Evolutionary conservation across 257 asterid species (phyloP), one percentile per base, ranked within the genome.

Genomic region (Salvia hispanica): DNA sequence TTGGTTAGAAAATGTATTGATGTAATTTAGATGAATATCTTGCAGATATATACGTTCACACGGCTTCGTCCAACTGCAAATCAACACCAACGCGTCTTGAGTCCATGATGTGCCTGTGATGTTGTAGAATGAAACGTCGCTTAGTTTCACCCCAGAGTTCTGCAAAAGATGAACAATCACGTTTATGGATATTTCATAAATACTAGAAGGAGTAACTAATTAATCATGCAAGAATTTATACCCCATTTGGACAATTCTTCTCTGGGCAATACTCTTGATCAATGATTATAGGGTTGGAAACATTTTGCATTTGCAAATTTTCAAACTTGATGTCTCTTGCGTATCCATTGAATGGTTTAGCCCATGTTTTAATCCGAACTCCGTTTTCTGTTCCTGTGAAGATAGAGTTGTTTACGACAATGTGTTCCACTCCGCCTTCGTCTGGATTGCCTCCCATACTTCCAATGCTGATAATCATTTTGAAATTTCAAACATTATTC

Each of bases 351-450:
- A 42, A 12, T 4, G 62, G 43, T 6, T 56, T 56, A 1, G 62
- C 43, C 62, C 62, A 56, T 5, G 43, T 50, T 16, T 50, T 50
- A 6, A 50, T 50, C 55, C 55, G 55, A 50, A 50, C 55, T 1
- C 55, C 55, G 2, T 56, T 56, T 4, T 56, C 62, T 31, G 62
- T 56, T 9, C 2, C 6, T 33, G 43, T 33, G 7, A 56, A 56
- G 43, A 11, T 9, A 12, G 62, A 56, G 7, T 56, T 12, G 7
- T 3, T 12, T 31, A 56, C 62, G 31, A 31, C 62, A 0, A 56
- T 33, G 21, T 56, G 6, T 31, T 56, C 62, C 2, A 56, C 62
- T 56, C 62, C 62, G 11, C 3, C 10, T 56, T 56, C 62, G 3
- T 2, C 13, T 6, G 43, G 9, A 56, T 12, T 5, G 4, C 18